These are phyloP conservation scores for Scutellaria galericulata DNA, from an alignment of 257 asterid species.

Conservation along the genomic window DNA sequence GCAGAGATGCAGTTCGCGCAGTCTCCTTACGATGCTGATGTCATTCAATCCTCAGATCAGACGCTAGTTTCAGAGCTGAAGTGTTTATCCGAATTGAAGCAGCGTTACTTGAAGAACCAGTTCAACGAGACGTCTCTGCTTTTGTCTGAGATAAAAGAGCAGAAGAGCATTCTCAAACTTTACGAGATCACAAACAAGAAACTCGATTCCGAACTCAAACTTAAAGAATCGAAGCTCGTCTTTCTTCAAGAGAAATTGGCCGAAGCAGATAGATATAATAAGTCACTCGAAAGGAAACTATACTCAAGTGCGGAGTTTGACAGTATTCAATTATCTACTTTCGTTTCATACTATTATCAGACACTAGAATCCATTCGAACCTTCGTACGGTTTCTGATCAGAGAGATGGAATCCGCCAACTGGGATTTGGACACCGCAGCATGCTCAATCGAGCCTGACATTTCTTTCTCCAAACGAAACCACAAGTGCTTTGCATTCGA, in stretches of 20 bases:
- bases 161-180: slow-evolving; percentile 56
- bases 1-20: slow-evolving; percentile 75
- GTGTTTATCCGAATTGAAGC: slow-evolving; percentile 67
- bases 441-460: slow-evolving; percentile 54
- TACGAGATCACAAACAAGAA: slow-evolving; percentile 66
- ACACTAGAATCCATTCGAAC: slow-evolving; percentile 52
- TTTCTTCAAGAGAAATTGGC: slow-evolving; percentile 63
- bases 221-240: slow-evolving; percentile 65
- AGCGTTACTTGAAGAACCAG: slow-evolving; percentile 60
- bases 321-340: slow-evolving; percentile 53
- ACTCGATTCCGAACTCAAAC: slow-evolving; percentile 68
- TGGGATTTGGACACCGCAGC: slow-evolving; percentile 81
- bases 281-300: slow-evolving; percentile 65
- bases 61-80: slow-evolving; percentile 62
- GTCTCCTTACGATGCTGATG: slow-evolving; percentile 78
- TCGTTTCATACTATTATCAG: slow-evolving; percentile 46
- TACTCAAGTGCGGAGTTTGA: slow-evolving; percentile 65
- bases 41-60: slow-evolving; percentile 74
- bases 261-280: slow-evolving; percentile 58
- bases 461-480: slow-evolving; percentile 51
- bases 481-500: slow-evolving; percentile 71
- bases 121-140: slow-evolving; percentile 49
- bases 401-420: slow-evolving; percentile 63
- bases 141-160: slow-evolving; percentile 72
- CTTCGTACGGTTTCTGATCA: slow-evolving; percentile 58